Evolutionary conservation across 228 moss, liverwort and hornwort genomes (phyloP).

Genomic region (Sphagnum magellanicum): DNA sequence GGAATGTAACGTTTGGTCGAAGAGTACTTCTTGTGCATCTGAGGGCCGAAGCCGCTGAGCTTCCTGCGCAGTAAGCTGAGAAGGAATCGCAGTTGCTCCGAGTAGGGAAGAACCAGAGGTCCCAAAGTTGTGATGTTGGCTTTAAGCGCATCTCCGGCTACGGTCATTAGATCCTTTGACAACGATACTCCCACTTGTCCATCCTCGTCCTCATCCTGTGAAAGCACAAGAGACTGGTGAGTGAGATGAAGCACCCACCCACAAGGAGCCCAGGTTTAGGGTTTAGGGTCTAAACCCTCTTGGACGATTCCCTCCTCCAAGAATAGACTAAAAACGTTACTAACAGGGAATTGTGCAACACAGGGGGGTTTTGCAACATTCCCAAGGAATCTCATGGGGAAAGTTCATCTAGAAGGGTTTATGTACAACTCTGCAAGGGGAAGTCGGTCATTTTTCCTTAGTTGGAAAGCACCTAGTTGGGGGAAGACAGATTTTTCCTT

Average conservation of each 20-base stretch:
- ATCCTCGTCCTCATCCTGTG: slow-evolving; percentile 43
- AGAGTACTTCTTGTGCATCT: slow-evolving; percentile 32
- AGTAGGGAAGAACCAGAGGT: slow-evolving; percentile 39
- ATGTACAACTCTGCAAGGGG: background rate
- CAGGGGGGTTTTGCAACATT: slow-evolving; percentile 1
- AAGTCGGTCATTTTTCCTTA: background rate
- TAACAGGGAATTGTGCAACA: background rate
- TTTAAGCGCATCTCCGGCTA: slow-evolving; percentile 37
- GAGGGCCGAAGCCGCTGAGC: slow-evolving; percentile 7
- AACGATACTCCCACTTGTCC: slow-evolving; percentile 39
- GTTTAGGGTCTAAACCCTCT: background rate
- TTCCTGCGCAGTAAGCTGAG: slow-evolving; percentile 40
- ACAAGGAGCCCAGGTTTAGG: background rate
- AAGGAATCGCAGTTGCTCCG: slow-evolving; percentile 47
- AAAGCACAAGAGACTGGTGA: background rate
- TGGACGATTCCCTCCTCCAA: background rate
- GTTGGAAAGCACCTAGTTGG: background rate
- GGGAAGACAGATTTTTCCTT: background rate
- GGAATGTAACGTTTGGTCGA: slow-evolving; percentile 32
- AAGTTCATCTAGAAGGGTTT: background rate
- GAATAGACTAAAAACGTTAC: background rate
- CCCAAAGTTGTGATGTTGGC: slow-evolving; percentile 48
- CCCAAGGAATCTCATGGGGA: background rate
- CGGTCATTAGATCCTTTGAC: slow-evolving; percentile 56
- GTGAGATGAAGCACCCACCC: background rate